These are phyloP conservation scores for Phytophthora citrophthora DNA, from an alignment of 352 stramenopile species.

Conservation along the genomic window DNA sequence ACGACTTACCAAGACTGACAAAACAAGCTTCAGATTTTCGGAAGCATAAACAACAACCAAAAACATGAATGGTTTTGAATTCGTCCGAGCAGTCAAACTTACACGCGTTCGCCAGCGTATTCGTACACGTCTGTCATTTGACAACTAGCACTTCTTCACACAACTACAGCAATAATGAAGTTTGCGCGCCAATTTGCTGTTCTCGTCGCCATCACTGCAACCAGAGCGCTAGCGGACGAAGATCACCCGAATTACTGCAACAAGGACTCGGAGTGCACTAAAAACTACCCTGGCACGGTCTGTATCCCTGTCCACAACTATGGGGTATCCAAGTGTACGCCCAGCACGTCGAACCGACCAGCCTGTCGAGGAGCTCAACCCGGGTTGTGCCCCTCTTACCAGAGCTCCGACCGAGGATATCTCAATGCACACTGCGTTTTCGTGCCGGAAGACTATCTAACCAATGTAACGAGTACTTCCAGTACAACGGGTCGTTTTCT, in stretches of 20 bases:
- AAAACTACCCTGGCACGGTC: slow-evolving; percentile 61
- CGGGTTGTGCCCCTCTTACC: slow-evolving; percentile 77
- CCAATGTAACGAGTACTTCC: slow-evolving; percentile 15
- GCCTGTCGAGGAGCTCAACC: slow-evolving; percentile 69
- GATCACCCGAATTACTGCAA: slow-evolving; percentile 53
- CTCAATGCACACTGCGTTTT: slow-evolving; percentile 83
- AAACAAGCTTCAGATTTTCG: background rate
- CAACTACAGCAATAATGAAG: slow-evolving; percentile 32
- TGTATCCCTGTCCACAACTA: slow-evolving; percentile 78
- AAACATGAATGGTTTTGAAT: background rate
- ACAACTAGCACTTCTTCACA: slow-evolving; percentile 6
- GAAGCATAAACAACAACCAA: slow-evolving; percentile 3
- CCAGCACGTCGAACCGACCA: slow-evolving; percentile 63
- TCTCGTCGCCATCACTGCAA: slow-evolving; percentile 23
- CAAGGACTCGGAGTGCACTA: slow-evolving; percentile 64
- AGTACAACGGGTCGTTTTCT: slow-evolving; percentile 7
- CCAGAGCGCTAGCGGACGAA: slow-evolving; percentile 17
- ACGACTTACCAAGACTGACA: background rate
- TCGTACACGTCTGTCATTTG: background rate
- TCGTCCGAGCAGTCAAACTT: too few species aligned
- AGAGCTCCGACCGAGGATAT: slow-evolving; percentile 63
- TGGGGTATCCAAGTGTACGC: slow-evolving; percentile 78
- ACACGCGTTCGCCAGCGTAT: too few species aligned
- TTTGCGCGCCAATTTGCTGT: slow-evolving; percentile 30
- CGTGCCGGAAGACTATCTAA: slow-evolving; percentile 51